phyloP scores from a whole-genome alignment of 73 alveolate genomes.

The Paraurostyla sp. region DNA sequence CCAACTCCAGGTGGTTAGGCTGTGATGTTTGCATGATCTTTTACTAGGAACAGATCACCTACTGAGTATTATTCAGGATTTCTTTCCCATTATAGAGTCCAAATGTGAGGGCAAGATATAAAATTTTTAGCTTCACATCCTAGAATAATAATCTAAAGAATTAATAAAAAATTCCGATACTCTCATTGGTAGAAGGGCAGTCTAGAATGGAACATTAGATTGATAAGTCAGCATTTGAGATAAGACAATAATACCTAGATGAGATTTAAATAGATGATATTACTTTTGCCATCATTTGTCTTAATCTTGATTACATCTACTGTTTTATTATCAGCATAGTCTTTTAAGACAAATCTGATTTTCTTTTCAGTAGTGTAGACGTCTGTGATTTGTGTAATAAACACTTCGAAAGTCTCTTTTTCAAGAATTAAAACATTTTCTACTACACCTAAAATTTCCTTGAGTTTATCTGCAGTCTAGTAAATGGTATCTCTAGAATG shows the following conservation, averaged over 20 bases:
- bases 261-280: too few species aligned
- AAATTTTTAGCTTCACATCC: constrained; percentile 43
- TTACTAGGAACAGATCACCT: constrained; percentile 25
- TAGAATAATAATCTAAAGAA: neutral
- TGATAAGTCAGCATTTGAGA: constrained; percentile 27
- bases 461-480: constrained; percentile 22
- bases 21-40: constrained; percentile 54
- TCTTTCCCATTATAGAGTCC: neutral
- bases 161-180: neutral
- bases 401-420: constrained; percentile 37
- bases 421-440: constrained; percentile 37
- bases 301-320: constrained; percentile 16
- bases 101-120: constrained; percentile 54
- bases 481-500: constrained; percentile 36
- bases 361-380: neutral
- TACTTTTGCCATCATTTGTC: neutral
- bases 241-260: neutral
- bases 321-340: neutral
- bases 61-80: neutral
- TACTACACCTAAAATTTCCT: constrained; percentile 41
- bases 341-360: constrained; percentile 24
- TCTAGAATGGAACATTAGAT: constrained; percentile 54
- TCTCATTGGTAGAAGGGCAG: constrained; percentile 56
- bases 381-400: neutral
- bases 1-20: constrained; percentile 59